phyloP scores from a whole-genome alignment of 2,329 filamentous ascomycete genomes.

The Fusarium subtropicale region DNA sequence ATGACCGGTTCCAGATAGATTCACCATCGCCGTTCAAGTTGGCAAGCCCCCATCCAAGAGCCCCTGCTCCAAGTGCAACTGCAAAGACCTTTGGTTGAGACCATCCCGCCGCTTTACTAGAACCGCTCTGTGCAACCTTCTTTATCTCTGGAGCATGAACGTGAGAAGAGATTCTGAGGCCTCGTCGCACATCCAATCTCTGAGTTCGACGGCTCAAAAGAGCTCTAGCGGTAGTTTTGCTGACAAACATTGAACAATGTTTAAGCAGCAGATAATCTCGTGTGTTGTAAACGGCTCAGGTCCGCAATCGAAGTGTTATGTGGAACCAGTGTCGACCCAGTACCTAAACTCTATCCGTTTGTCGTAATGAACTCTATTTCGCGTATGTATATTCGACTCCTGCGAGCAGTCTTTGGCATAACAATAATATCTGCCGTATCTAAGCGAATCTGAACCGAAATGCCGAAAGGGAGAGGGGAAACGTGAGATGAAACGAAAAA shows the following conservation, averaged over 20 bases:
- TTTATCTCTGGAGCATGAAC: slow-evolving; percentile 18
- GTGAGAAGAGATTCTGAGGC: slow-evolving; percentile 27
- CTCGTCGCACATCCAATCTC: slow-evolving; percentile 20
- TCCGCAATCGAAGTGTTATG: slow-evolving; percentile 18
- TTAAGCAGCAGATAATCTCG: not conserved
- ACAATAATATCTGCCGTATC: slow-evolving; percentile 19
- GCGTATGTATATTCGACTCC: not conserved
- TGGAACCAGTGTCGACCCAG: slow-evolving; percentile 26
- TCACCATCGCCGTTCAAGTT: slow-evolving; percentile 39
- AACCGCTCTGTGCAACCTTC: slow-evolving; percentile 6
- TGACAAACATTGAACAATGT: slow-evolving; percentile 31
- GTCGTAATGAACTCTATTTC: not conserved
- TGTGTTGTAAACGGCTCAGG: not conserved
- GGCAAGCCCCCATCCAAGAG: slow-evolving; percentile 57
- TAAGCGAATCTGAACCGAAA: slow-evolving; percentile 34
- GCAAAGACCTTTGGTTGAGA: slow-evolving; percentile 52
- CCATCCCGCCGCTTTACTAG: slow-evolving; percentile 39
- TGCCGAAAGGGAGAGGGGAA: slow-evolving; percentile 11
- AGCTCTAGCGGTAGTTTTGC: slow-evolving; percentile 31
- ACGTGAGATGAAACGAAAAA: not conserved
- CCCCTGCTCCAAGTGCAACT: slow-evolving; percentile 55
- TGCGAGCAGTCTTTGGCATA: slow-evolving; percentile 4
- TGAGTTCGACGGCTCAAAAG: slow-evolving; percentile 34
- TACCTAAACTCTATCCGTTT: slow-evolving; percentile 14
- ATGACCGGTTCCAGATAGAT: slow-evolving; percentile 31